phyloP scores from a whole-genome alignment of 1,139 yeast genomes.

The Casaregolazyma lundiana region DNA sequence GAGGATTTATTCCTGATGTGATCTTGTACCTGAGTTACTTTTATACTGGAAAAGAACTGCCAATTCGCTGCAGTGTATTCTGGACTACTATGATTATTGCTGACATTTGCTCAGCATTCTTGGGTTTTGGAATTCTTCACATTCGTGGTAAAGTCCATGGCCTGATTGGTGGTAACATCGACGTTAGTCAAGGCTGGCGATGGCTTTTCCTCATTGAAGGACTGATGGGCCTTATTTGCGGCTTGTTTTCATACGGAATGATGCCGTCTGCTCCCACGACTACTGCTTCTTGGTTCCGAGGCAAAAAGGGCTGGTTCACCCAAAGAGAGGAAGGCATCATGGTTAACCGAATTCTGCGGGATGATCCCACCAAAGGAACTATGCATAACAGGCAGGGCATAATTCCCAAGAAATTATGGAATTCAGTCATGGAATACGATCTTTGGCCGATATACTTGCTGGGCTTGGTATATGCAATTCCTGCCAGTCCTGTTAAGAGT shows the following conservation, averaged over 20 bases:
- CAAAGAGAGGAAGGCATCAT: slow-evolving; percentile 55
- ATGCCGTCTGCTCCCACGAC: slow-evolving; percentile 15
- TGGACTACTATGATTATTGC: slow-evolving; percentile 30
- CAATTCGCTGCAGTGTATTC: slow-evolving; percentile 47
- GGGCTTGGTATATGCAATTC: slow-evolving; percentile 45
- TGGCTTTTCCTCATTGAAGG: slow-evolving; percentile 48
- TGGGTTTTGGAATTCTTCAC: slow-evolving; percentile 43
- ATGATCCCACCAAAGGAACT: slow-evolving; percentile 63
- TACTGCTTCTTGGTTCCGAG: slow-evolving; percentile 34
- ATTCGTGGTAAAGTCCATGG: slow-evolving; percentile 17
- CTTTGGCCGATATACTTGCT: slow-evolving; percentile 54
- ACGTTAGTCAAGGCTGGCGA: slow-evolving; percentile 42
- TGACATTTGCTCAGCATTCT: slow-evolving; percentile 33
- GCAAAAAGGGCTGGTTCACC: slow-evolving; percentile 54
- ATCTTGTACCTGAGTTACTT: slow-evolving; percentile 51
- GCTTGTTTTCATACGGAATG: slow-evolving; percentile 27
- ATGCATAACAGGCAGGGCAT: slow-evolving; percentile 63
- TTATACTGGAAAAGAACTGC: slow-evolving; percentile 46
- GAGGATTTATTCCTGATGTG: slow-evolving; percentile 53
- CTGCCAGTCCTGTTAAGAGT: slow-evolving; percentile 38
- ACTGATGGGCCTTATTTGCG: slow-evolving; percentile 45
- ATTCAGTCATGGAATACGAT: slow-evolving; percentile 48
- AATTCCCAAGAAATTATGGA: slow-evolving; percentile 37
- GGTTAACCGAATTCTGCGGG: slow-evolving; percentile 56
- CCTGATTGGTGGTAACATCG: slow-evolving; percentile 23